Percentiles rank a stretch among this genome's conserved stretches.
phyloP scores from a whole-genome alignment of 23 red algal genomes.

The Gracilaria domingensis region DNA sequence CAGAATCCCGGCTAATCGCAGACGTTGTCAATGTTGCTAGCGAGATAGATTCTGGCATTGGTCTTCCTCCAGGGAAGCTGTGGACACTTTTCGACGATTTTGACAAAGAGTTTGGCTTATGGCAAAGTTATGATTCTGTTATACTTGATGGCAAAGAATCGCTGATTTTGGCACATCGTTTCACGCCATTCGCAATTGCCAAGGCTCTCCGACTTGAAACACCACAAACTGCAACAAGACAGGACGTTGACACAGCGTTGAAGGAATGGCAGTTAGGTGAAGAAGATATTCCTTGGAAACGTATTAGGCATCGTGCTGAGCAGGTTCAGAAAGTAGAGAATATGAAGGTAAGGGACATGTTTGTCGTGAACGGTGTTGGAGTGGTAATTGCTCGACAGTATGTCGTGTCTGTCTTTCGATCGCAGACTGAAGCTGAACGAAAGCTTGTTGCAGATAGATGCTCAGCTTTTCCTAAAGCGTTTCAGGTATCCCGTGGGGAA shows the following conservation, averaged over 20 bases:
- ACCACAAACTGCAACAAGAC: conserved; percentile 7
- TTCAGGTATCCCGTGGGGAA: neutral
- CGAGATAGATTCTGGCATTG: conserved; percentile 58
- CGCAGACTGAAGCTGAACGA: conserved; percentile 35
- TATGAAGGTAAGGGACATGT: conserved; percentile 44
- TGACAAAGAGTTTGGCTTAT: conserved; percentile 44
- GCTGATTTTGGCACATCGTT: conserved; percentile 58
- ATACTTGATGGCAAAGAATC: conserved; percentile 9
- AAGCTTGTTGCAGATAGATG: conserved; percentile 23
- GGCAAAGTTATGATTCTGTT: conserved; percentile 31
- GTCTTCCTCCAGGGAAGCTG: conserved; percentile 38
- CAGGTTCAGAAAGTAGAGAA: conserved; percentile 44
- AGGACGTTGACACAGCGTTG: conserved; percentile 10
- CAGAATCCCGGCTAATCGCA: conserved; percentile 44
- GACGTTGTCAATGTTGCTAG: conserved; percentile 46
- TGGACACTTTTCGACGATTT: conserved; percentile 64
- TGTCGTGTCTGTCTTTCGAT: conserved; percentile 44
- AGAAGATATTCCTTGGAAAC: conserved; percentile 36
- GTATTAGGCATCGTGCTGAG: conserved; percentile 55
- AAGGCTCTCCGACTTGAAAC: conserved; percentile 56
- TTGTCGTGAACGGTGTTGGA: conserved; percentile 19
- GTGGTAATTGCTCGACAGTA: conserved; percentile 39
- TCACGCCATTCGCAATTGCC: conserved; percentile 45
- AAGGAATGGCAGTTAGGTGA: conserved; percentile 8
- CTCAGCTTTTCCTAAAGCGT: neutral